Evolutionary conservation across 2,329 filamentous ascomycete species (phyloP), one percentile per base, ranked within the genome.

Genomic region (Pseudodiploospora longispora): DNA sequence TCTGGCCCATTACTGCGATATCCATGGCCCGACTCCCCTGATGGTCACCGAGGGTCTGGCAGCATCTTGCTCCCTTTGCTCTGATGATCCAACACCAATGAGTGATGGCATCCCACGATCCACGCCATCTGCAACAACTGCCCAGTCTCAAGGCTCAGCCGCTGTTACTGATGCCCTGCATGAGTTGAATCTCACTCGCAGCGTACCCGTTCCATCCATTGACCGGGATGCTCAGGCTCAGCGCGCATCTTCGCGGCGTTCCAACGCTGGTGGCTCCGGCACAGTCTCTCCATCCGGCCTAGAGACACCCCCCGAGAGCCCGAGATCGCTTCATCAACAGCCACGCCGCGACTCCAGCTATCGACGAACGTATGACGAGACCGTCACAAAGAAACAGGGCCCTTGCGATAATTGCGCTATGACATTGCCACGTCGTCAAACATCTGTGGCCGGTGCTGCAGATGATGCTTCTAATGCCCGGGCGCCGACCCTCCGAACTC

Each of bases 401-500:
- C 80, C 80, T 27, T 85, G 81, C 58, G 77, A 82, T 49, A 85
- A 83, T 60, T 85, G 81, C 58, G 80, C 80, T 46, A 72, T 85
- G 55, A 84, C 80, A 1, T 62, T 85, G 6, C 81, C 81, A 0
- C 57, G 54, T 10, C 55, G 59, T 30, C 63, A 64, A 38, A 50
- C 59, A n/a, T 53, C 53, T 9, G 53, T 52, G 12, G 50, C 54
- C 5, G 55, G 52, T 5, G 52, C 49, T 12, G 49, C 50, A 27
- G 57, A 61, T 29, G 55, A 56, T 28, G 62, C 61, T 44, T 60
- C 59, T 31, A 68, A 71, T n/a, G 55, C 59, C 2, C 66, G 67
- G n/a, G 68, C 70, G 2, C 79, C 79, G 30, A 80, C 76, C 4
- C 62, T 83, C 36, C 71, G 80, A 41, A 82, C 79, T 3, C 72